Base-by-base conservation (phyloP, 2,329 filamentous ascomycete species). In the Clonostachys chloroleuca region DNA sequence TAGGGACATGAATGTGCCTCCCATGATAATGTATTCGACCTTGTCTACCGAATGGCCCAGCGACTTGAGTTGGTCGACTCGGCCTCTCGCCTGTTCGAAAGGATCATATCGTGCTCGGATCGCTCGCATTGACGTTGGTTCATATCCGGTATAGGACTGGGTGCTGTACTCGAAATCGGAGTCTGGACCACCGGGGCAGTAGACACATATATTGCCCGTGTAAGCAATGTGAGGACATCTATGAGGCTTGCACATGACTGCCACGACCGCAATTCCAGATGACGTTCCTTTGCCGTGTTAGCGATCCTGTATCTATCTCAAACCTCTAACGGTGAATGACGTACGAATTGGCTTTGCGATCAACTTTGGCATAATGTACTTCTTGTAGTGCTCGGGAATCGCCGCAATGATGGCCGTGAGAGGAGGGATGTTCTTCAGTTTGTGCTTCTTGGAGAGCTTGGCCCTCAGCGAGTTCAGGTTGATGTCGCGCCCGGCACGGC, bases 11-110 rank as follows among this genome's bases (percentile, higher is more conserved):
- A 99, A 99, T 0, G 94, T 99, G 55, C 94, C 94, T 50, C 94
- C 94, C 94, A 99, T 99, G 64, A 99, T 96, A 62, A 99, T 99
- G 67, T 97, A 99, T 73, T 99, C 94, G 20, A 99, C 94, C 67
- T 99, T 99, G 72, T 99, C 94, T 43, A 99, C 94, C 42, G 90
- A 96, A 67, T 99, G 94, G 1, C 94, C 94, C 0, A 99, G 78
- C 3, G 89, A 88, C 67, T 95, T 95, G 62, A 99, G 90, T 70
- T 99, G 94, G 59, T 99, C 95, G 6, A 99, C 92, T 56, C 94
- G 84, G 40, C 94, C 94, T 64, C 94, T 81, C 14, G 94, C 94
- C 73, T 99, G 94, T 68, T 99, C 94, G 58, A 96, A 99, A 0
- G 94, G 94, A 61, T 99, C 95, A 63, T 99, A 99, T 44, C 95